phyloP scores from a whole-genome alignment of 208 protist species.

The Trichomonas tenax region DNA sequence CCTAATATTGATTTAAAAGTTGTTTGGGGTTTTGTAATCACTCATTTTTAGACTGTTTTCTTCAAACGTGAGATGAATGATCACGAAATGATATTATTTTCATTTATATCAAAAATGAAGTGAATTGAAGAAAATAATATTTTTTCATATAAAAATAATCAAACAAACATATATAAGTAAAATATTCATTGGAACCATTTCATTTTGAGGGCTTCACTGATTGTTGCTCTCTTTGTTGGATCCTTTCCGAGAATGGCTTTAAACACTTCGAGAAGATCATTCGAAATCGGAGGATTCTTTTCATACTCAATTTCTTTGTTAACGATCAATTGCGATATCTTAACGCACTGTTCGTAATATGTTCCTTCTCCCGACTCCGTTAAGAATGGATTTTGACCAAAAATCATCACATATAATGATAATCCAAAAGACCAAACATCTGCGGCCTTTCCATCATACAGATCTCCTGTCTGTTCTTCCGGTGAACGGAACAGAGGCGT shows the following conservation, averaged over 20 bases:
- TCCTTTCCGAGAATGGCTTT: neutral
- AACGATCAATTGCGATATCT: neutral
- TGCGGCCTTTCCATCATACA: neutral
- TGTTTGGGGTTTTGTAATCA: too few relatives aligned
- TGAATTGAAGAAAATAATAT: too few relatives aligned
- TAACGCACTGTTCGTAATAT: neutral
- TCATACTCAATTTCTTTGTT: neutral
- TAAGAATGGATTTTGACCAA: neutral
- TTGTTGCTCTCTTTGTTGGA: neutral
- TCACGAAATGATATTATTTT: too few relatives aligned
- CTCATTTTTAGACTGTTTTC: too few relatives aligned
- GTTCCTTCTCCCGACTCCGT: neutral
- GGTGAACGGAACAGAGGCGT: neutral
- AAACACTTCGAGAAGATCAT: neutral
- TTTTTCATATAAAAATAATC: too few relatives aligned
- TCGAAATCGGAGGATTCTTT: neutral
- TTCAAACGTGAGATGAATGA: too few relatives aligned
- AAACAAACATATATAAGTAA: too few relatives aligned
- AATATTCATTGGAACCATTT: neutral
- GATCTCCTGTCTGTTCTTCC: neutral
- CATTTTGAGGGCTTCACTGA: neutral
- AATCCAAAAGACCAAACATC: constrained; percentile 7
- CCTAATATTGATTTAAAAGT: too few relatives aligned
- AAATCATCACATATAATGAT: neutral
- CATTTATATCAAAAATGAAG: too few relatives aligned